Percentiles rank a stretch among this genome's conserved stretches.
Evolutionary conservation across 768 basidiomycete species (phyloP).

Genomic region (Baorangia bicolor): DNA sequence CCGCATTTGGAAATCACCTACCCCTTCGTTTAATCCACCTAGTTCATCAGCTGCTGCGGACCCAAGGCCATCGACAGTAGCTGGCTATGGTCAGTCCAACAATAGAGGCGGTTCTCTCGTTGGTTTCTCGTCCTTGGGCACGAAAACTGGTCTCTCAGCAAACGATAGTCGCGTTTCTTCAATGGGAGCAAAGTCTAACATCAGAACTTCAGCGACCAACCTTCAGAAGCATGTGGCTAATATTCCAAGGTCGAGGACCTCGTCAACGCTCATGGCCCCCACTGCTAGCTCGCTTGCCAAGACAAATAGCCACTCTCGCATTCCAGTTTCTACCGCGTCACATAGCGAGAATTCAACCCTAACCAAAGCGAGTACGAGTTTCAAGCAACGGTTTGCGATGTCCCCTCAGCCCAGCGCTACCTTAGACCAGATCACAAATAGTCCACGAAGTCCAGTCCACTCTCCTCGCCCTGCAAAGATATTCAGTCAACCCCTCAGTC

Average conservation of each 20-base stretch:
- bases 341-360: conserved; percentile 14
- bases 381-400: conserved; percentile 12
- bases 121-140: conserved; percentile 41
- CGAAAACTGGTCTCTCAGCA: conserved; percentile 29
- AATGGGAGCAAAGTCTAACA: conserved; percentile 28
- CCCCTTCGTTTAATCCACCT: conserved; percentile 15
- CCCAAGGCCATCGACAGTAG: conserved; percentile 15
- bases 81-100: conserved; percentile 17
- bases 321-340: conserved; percentile 20
- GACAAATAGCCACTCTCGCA: conserved; percentile 30
- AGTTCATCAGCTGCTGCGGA: conserved; percentile 12
- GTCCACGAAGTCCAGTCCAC: conserved; percentile 20
- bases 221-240: conserved; percentile 5
- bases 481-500: conserved; percentile 52
- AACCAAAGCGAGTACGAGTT: conserved; percentile 7
- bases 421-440: conserved; percentile 37
- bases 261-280: conserved; percentile 63
- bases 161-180: conserved; percentile 26
- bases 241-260: conserved; percentile 29
- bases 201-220: conserved; percentile 4
- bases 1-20: conserved; percentile 21
- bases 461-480: conserved; percentile 34
- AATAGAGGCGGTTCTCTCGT: conserved; percentile 15
- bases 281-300: conserved; percentile 79
- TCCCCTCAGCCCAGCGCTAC: conserved; percentile 19